These are phyloP conservation scores for Umbelopsis isabellina DNA, from an alignment of 192 early-diverging fungal species.

Conservation along the genomic window DNA sequence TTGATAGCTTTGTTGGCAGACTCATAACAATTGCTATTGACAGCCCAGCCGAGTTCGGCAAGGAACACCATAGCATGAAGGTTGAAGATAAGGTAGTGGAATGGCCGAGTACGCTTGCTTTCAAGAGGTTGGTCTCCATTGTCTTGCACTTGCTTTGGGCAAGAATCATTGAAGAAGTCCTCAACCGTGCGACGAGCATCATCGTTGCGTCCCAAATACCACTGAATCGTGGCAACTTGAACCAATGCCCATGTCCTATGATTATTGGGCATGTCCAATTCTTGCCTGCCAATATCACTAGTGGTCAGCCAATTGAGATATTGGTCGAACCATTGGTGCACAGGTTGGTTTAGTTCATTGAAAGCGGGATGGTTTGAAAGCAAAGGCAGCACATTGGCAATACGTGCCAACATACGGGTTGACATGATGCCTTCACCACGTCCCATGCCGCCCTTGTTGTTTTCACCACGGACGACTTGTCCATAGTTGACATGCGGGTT, in stretches of 20 bases:
- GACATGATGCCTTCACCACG: conserved; percentile 38
- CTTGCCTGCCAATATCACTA: conserved; percentile 32
- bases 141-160: conserved; percentile 26
- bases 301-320: conserved; percentile 39
- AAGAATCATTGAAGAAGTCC: conserved; percentile 17
- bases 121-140: conserved; percentile 45
- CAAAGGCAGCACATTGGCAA: conserved; percentile 37
- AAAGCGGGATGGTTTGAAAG: conserved; percentile 9
- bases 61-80: conserved; percentile 38
- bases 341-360: not conserved
- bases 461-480: conserved; percentile 34
- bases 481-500: conserved; percentile 43
- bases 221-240: conserved; percentile 34
- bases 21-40: conserved; percentile 10
- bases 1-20: conserved; percentile 17
- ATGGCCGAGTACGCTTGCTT: conserved; percentile 34
- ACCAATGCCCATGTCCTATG: conserved; percentile 40
- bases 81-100: conserved; percentile 43
- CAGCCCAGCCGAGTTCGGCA: not conserved
- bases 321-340: conserved; percentile 28
- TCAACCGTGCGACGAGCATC: conserved; percentile 21
- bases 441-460: conserved; percentile 25
- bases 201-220: conserved; percentile 20
- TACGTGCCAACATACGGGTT: conserved; percentile 33
- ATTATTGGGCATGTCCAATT: conserved; percentile 29